Percentiles rank a stretch among this genome's conserved stretches.
Conservation (phyloP, 163 green algal species). For the Volvox carteri region DNA sequence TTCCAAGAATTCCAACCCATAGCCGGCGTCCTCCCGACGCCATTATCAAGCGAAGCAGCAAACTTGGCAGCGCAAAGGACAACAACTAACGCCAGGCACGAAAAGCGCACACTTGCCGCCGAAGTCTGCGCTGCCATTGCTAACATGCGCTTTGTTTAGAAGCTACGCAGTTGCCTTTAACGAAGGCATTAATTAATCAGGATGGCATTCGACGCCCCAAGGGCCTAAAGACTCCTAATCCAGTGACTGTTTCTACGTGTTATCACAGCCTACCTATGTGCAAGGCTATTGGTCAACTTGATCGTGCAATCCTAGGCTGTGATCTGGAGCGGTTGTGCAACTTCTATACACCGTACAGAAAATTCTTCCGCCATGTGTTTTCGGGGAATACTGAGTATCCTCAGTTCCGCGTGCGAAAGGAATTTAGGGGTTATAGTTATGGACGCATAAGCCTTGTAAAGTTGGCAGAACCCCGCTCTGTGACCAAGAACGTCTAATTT, state of each 20-base stretch:
- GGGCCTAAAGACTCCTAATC: too few relatives aligned
- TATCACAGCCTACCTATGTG: too few relatives aligned
- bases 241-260: too few relatives aligned
- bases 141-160: not conserved
- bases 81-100: not conserved
- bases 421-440: too few relatives aligned
- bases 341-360: not conserved
- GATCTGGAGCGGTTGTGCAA: not conserved
- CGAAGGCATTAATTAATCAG: not conserved
- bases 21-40: conserved; percentile 64
- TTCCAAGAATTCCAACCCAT: conserved; percentile 72
- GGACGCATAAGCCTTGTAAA: too few relatives aligned
- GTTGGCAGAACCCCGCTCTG: too few relatives aligned
- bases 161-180: not conserved
- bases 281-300: too few relatives aligned
- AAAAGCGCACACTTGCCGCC: not conserved
- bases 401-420: too few relatives aligned
- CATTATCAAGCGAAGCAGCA: conserved; percentile 58
- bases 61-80: not conserved
- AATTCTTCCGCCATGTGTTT: not conserved
- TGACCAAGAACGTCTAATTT: too few relatives aligned
- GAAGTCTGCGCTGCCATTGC: not conserved
- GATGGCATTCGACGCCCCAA: not conserved
- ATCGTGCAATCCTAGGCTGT: too few relatives aligned
- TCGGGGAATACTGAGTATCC: too few relatives aligned